A percentile compares a stretch with the other conserved stretches of the same genome.
Evolutionary conservation across 108 stramenopile species (phyloP).

Genomic region (Skeletonema marinoi): DNA sequence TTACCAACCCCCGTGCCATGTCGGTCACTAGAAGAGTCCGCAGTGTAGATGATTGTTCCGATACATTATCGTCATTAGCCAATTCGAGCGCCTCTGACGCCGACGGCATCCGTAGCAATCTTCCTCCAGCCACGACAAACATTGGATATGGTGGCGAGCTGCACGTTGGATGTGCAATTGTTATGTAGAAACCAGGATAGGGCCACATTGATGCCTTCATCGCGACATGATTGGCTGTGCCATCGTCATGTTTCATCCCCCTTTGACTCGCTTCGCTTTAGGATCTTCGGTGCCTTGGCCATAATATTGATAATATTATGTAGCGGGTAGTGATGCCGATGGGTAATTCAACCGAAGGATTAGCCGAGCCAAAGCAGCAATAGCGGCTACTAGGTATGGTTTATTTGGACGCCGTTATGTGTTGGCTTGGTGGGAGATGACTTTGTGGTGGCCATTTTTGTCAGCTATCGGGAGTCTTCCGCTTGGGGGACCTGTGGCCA

Average conservation of each 20-base stretch:
- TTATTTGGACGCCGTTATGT: too few relatives aligned
- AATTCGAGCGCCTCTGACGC: constrained; percentile 16
- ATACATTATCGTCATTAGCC: background rate
- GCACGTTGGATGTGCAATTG: constrained; percentile 50
- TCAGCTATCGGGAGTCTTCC: too few relatives aligned
- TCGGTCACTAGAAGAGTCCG: constrained; percentile 48
- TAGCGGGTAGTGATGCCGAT: background rate
- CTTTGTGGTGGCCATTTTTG: too few relatives aligned
- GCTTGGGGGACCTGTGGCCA: too few relatives aligned
- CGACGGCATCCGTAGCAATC: constrained; percentile 20
- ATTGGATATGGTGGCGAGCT: constrained; percentile 70
- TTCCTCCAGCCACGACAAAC: constrained; percentile 62
- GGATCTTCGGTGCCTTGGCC: background rate
- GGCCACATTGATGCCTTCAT: constrained; percentile 28
- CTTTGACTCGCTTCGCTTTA: background rate
- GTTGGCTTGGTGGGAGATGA: too few relatives aligned
- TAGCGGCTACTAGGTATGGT: too few relatives aligned
- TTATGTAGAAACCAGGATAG: constrained; percentile 62
- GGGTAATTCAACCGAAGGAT: too few relatives aligned
- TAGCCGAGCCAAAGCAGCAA: too few relatives aligned
- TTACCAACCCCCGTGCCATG: constrained; percentile 48
- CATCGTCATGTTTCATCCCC: background rate
- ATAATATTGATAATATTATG: background rate
- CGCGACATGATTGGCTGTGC: background rate
- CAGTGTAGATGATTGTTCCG: constrained; percentile 1